Percentiles rank a stretch among this genome's conserved stretches.
phyloP scores from a whole-genome alignment of 208 protist species.

The Crithidia brevicula region DNA sequence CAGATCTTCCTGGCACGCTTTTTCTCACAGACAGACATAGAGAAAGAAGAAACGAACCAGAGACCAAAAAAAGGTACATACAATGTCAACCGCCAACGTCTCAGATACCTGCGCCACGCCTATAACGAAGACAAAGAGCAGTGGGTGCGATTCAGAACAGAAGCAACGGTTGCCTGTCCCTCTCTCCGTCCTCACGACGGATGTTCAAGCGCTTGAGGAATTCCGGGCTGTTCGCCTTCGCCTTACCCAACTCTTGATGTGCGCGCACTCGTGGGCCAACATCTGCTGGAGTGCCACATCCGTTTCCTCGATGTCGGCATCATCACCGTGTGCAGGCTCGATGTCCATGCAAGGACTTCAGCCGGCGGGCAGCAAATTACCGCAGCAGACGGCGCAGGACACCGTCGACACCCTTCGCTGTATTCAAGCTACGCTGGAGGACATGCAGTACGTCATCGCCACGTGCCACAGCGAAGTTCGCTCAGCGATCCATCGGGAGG shows the following conservation, averaged over 20 bases:
- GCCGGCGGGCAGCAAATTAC: neutral
- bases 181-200: neutral
- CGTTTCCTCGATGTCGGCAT: too few relatives aligned
- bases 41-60: too few relatives aligned
- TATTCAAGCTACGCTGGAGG: constrained; percentile 14
- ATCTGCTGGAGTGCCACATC: neutral
- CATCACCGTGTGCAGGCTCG: too few relatives aligned
- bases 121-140: neutral
- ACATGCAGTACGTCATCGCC: constrained; percentile 10
- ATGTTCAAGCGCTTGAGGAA: neutral
- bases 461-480: constrained; percentile 5
- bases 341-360: neutral
- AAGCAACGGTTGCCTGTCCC: neutral
- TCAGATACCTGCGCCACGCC: constrained; percentile 10
- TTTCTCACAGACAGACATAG: neutral
- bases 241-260: neutral
- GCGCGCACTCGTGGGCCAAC: neutral
- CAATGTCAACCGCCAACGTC: neutral
- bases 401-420: neutral
- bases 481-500: neutral
- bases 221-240: neutral
- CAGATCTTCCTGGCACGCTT: neutral
- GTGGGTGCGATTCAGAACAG: neutral
- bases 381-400: neutral
- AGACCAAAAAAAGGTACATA: too few relatives aligned